Base-by-base conservation (phyloP, 345 rosid species). In the Adansonia digitata region DNA sequence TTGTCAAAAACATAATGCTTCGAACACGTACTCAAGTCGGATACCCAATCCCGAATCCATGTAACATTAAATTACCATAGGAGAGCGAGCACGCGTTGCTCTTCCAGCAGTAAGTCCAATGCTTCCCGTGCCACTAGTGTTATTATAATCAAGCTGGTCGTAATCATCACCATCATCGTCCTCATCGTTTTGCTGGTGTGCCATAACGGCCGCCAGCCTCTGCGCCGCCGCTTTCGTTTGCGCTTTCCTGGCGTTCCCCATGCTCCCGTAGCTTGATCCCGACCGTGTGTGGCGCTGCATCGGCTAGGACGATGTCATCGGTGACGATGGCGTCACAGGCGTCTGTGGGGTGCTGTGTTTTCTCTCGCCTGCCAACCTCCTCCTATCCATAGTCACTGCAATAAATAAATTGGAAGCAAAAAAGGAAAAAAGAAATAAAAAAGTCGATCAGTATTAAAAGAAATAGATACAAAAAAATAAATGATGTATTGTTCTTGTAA, bases 181-280 rank as follows among this genome's bases (percentile, higher is more conserved):
- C 3, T 85, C 88, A 46, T 86, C 92, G 0, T 78, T 69, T 7
- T 78, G 81, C 74, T 89, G 83, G 73, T 84, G 77, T 2, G 94
- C 83, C 97, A 89, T 91, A 15, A 89, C 94, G 61, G 91, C 94
- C 2, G 97, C 97, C 57, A 91, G 88, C 86, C 90, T 80, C 74
- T 85, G 92, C 24, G 98, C 97, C 2, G 97, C 97, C 15, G 97
- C 97, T 83, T 94, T 92, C 0, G 98, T 88, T 73, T 92, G 97
- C 7, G 92, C 94, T 77, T 90, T 92, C 83, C 82, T 91, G 46
- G 80, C 74, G 57, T 72, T 85, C 14, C 85, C 77, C 14, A 55
- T 42, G 39, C 81, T 52, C 24, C 76, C 76, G 37, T 85, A 77
- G 26, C 42, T 49, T 1, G 98, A 94, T 70, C 92, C 97, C 8